Conservation (phyloP, 306 rosid species). For the Crotalaria pallida region DNA sequence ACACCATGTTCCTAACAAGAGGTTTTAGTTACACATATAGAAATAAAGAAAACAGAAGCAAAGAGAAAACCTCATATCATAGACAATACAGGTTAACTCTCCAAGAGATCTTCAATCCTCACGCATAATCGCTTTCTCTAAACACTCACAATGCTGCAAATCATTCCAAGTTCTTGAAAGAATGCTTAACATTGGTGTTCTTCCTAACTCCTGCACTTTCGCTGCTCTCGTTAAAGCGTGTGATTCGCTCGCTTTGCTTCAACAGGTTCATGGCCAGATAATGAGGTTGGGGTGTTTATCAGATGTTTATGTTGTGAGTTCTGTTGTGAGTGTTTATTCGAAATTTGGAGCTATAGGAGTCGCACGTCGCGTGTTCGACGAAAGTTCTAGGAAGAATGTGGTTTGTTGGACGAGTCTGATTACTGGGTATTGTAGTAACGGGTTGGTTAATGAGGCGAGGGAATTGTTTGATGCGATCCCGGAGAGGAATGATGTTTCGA, state of each 20-base stretch:
- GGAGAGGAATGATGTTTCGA: slow-evolving; percentile 15
- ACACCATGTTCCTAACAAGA: too few species aligned
- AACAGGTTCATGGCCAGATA: slow-evolving; percentile 15
- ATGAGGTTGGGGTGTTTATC: slow-evolving; percentile 7
- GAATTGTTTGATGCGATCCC: slow-evolving; percentile 22
- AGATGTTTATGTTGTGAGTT: slow-evolving; percentile 20
- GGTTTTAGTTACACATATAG: too few species aligned
- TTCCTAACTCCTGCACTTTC: slow-evolving; percentile 32
- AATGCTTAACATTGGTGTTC: slow-evolving; percentile 13
- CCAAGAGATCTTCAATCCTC: too few species aligned
- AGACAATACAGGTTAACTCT: too few species aligned
- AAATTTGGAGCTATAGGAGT: not conserved
- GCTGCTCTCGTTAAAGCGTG: not conserved
- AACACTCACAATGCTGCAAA: not conserved
- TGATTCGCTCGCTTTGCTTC: not conserved
- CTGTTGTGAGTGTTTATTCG: slow-evolving; percentile 18
- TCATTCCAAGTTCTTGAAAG: slow-evolving; percentile 9
- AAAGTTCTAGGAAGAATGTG: too few species aligned
- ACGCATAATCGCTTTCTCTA: slow-evolving; percentile 12
- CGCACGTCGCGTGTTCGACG: slow-evolving; percentile 28
- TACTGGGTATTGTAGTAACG: too few species aligned
- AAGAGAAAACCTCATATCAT: too few species aligned
- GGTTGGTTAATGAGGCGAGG: too few species aligned
- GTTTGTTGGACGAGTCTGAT: too few species aligned
- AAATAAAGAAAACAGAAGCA: too few species aligned